Percentiles rank a stretch among this genome's conserved stretches.
phyloP scores from a whole-genome alignment of 2,329 filamentous ascomycete genomes.

The Paramyrothecium roridum region DNA sequence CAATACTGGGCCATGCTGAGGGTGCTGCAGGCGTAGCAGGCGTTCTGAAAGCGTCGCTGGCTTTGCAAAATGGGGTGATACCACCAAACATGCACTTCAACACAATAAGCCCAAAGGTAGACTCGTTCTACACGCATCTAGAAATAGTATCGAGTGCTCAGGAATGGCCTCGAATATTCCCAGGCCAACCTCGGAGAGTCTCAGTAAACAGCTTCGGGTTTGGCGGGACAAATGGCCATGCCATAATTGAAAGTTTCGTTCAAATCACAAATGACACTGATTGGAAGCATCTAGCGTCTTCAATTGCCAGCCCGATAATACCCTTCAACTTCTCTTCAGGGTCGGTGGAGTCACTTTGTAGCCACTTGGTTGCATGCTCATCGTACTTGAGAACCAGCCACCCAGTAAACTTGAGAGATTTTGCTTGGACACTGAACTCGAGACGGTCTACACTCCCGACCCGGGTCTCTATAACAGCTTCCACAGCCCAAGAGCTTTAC shows the following conservation, averaged over 20 bases:
- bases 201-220: constrained; percentile 1
- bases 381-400: constrained; percentile 31
- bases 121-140: background rate
- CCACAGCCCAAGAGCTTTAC: background rate
- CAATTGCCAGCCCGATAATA: background rate
- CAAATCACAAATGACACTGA: background rate
- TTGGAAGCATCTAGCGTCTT: background rate
- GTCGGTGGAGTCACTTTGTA: background rate
- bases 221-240: background rate
- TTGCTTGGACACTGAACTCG: background rate
- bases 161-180: background rate
- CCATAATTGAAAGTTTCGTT: background rate
- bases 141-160: background rate
- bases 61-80: background rate
- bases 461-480: background rate
- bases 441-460: background rate
- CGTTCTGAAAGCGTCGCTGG: background rate
- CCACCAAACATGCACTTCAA: background rate
- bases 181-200: background rate
- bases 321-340: constrained; percentile 4
- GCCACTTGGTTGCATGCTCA: background rate
- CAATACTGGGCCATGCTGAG: constrained; percentile 1
- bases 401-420: background rate
- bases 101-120: background rate
- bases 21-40: background rate